Evolutionary conservation across 108 stramenopile species (phyloP), one percentile per base, ranked within the genome.

Genomic region (Cyclotella sp.): DNA sequence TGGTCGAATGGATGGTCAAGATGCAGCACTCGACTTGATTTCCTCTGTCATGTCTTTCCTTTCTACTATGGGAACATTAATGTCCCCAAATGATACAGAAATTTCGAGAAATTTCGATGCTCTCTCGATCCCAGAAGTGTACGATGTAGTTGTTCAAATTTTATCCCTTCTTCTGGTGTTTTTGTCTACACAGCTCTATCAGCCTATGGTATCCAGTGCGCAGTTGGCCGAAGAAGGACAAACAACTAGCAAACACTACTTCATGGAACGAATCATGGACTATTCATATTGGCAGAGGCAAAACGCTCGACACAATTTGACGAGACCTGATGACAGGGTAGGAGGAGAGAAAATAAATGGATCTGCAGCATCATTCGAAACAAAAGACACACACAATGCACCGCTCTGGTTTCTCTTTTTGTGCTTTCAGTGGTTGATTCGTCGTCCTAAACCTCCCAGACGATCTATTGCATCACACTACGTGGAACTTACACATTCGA

Each of bases 121-220:
- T 40, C 60, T 78, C 34, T 44, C 28, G 9, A 87, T 89, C 22
- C 90, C 93, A 15, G 93, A 91, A 73, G 51, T 92, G 19, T 94
- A 94, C 57, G 93, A 94, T 69, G 71, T 89, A 12, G 76, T 78
- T 11, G 85, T 86, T 0, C 80, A 89, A 49, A 61, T 72, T 27
- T 65, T 91, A 24, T 80, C 90, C 12, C 68, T 92, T n/a, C 53
- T 92, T 10, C 65, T 92, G 39, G 91, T 94, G 4, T 64, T 91
- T 27, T 63, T 88, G 30, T 91, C 91, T 14, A 90, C 91, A 0
- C 93, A 91, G 73, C 78, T 92, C 4, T 94, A 94, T 81, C 78
- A 81, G 49, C 88, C 91, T 2, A 86, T 94, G 84, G 46, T 78
- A 30, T 85, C 86, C 1, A 89, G 86, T 62, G 52, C 70, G 5